Percentiles rank a stretch among this genome's conserved stretches.
These are phyloP conservation scores for Inga laurina DNA, from an alignment of 306 rosid species.

Conservation along the genomic window DNA sequence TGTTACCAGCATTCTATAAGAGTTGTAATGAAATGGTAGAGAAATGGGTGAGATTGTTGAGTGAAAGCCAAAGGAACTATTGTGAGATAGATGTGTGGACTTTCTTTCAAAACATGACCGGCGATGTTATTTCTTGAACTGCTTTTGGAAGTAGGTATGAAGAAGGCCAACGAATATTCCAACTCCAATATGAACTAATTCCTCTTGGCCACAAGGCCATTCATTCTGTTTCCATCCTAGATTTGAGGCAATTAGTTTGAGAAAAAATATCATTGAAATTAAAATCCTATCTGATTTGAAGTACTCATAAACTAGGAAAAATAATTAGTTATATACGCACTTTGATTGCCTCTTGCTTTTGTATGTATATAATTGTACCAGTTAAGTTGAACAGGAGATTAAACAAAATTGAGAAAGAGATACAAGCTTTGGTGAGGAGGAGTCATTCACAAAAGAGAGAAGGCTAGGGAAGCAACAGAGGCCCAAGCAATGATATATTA, in stretches of 20 bases:
- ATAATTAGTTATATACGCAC: not conserved
- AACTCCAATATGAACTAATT: constrained; percentile 20
- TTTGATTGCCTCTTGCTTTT: not conserved
- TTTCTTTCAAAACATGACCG: not conserved
- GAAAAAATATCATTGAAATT: too few relatives aligned
- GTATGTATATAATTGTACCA: not conserved
- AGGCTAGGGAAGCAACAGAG: not conserved
- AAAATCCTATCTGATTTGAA: too few relatives aligned
- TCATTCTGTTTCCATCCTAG: not conserved
- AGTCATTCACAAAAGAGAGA: not conserved
- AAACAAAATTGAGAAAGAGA: not conserved
- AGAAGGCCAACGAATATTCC: not conserved
- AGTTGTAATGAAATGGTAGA: not conserved
- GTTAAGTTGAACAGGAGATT: not conserved
- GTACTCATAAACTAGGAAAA: too few relatives aligned
- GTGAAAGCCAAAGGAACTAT: too few relatives aligned
- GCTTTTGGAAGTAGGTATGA: constrained; percentile 5
- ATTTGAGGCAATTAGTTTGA: not conserved
- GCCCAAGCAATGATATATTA: constrained; percentile 23
- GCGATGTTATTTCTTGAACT: constrained; percentile 43
- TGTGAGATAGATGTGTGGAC: constrained; percentile 26
- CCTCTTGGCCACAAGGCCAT: not conserved
- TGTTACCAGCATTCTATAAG: not conserved
- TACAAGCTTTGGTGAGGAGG: not conserved
- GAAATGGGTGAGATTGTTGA: not conserved